Percentiles rank a stretch among this genome's conserved stretches.
phyloP scores from a whole-genome alignment of 208 protist species.

The Herpetomonas muscarum region DNA sequence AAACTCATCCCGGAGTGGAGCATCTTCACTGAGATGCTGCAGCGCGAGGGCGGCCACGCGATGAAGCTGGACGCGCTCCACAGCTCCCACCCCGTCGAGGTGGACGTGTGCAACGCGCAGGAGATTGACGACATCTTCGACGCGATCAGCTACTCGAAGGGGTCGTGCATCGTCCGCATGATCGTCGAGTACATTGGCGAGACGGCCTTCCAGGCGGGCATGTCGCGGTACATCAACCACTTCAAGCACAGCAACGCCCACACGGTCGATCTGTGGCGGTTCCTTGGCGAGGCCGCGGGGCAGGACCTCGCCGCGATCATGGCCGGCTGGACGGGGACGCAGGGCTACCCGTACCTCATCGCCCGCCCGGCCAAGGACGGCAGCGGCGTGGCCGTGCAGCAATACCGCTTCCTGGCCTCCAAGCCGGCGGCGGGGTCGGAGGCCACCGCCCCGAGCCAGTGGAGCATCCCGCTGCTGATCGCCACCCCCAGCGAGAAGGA shows the following conservation, averaged over 20 bases:
- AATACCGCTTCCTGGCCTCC: slow-evolving; percentile 43
- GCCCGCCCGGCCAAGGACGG: slow-evolving; percentile 9
- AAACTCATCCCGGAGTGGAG: slow-evolving; percentile 82
- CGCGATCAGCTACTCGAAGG: slow-evolving; percentile 90
- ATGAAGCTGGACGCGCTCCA: slow-evolving; percentile 76
- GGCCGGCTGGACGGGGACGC: slow-evolving; percentile 59
- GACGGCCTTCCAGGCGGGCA: slow-evolving; percentile 67
- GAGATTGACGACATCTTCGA: slow-evolving; percentile 94
- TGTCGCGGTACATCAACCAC: slow-evolving; percentile 74
- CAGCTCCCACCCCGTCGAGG: slow-evolving; percentile 91
- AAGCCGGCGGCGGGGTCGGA: slow-evolving; percentile 32
- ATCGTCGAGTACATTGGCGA: slow-evolving; percentile 76
- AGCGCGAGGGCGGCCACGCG: slow-evolving; percentile 57
- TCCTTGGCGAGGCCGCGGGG: slow-evolving; percentile 57
- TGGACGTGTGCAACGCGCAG: slow-evolving; percentile 73
- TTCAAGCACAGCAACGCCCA: slow-evolving; percentile 69
- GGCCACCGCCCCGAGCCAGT: slow-evolving; percentile 22
- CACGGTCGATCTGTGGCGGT: slow-evolving; percentile 85
- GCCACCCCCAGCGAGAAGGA: slow-evolving; percentile 5
- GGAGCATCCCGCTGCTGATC: slow-evolving; percentile 59
- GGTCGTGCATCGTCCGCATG: slow-evolving; percentile 86
- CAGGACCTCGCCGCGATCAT: slow-evolving; percentile 55
- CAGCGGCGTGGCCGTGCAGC: slow-evolving; percentile 18
- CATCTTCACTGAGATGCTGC: slow-evolving; percentile 72
- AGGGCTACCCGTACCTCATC: slow-evolving; percentile 72